Conservation (phyloP, 2,329 filamentous ascomycete species). For the Pseudocercospora pini-densiflorae region DNA sequence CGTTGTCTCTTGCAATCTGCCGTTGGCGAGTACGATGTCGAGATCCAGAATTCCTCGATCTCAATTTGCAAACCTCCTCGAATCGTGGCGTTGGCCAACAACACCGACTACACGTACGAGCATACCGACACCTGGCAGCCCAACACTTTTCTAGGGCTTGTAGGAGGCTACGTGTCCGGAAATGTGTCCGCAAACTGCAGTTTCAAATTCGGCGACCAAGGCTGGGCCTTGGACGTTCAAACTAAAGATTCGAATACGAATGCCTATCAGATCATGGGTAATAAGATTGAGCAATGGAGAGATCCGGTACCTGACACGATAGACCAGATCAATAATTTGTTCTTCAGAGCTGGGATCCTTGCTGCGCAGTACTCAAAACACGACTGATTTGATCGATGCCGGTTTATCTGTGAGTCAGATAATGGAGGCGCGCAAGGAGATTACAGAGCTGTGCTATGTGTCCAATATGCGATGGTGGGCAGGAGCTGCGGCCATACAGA, state of each 20-base stretch:
- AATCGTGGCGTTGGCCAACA: too few relatives aligned
- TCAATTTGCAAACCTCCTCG: too few relatives aligned
- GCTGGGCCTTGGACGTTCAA: background rate
- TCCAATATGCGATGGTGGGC: too few relatives aligned
- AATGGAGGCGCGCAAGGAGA: background rate
- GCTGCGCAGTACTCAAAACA: background rate
- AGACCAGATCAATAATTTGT: background rate
- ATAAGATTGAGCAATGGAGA: background rate
- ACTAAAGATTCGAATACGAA: background rate
- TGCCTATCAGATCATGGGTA: background rate
- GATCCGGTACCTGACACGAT: background rate
- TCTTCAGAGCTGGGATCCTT: background rate
- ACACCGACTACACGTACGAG: too few relatives aligned
- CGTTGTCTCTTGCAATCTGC: too few relatives aligned
- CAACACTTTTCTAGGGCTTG: too few relatives aligned
- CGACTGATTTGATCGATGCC: background rate
- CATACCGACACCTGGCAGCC: too few relatives aligned
- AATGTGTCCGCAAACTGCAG: background rate
- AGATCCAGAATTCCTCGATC: too few relatives aligned
- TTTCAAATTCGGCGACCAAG: background rate
- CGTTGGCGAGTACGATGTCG: too few relatives aligned
- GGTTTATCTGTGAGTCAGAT: background rate
- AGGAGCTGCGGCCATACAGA: too few relatives aligned
- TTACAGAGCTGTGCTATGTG: too few relatives aligned
- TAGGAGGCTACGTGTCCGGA: too few relatives aligned